Evolutionary conservation across 306 rosid genomes (phyloP), one percentile per base, ranked within the genome.

Genomic region (Fragaria nilgerrensis): DNA sequence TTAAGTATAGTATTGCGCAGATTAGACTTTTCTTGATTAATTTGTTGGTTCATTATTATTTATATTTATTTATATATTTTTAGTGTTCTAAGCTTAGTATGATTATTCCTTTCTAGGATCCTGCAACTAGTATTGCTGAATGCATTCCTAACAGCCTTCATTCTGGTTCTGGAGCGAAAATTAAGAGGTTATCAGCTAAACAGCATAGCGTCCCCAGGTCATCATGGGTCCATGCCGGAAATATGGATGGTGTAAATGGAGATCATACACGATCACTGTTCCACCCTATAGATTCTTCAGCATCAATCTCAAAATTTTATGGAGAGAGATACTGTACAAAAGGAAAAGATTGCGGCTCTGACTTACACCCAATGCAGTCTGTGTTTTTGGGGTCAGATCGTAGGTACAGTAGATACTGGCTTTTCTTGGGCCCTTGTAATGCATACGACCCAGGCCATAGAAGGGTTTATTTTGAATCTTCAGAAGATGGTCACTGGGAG

Each of bases 401-500:
- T 74, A 86, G 97, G 82, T 89, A 87, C 87, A 95, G 91, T 82
- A 87, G 97, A 88, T 95, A 95, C 77, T 95, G 99, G 99, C 97
- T 95, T 85, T 95, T 95, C 89, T 83, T 92, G 77, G 99, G 99
- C 77, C 97, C 99, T 77, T 95, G 97, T 76, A 84, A 80, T 81
- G 86, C 64, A 59, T 70, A 77, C 80, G 99, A 95, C 82, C 97
- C 97, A 32, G 99, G 99, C 80, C 99, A 95, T 75, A 82, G 92
- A 87, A 92, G 99, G 87, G 90, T 95, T 79, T 95, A 95, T 73
- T 95, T 95, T 82, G 99, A 95, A 85, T 95, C 97, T 78, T 95
- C 97, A 13, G 97, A 95, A 84, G 99, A 95, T 87, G 97, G 97
- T 77, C 99, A 89, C 78, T 95, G 99, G 99, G 89, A 91, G 83